phyloP scores from a whole-genome alignment of 768 basidiomycete genomes.

The Hortiboletus flavorubellus region DNA sequence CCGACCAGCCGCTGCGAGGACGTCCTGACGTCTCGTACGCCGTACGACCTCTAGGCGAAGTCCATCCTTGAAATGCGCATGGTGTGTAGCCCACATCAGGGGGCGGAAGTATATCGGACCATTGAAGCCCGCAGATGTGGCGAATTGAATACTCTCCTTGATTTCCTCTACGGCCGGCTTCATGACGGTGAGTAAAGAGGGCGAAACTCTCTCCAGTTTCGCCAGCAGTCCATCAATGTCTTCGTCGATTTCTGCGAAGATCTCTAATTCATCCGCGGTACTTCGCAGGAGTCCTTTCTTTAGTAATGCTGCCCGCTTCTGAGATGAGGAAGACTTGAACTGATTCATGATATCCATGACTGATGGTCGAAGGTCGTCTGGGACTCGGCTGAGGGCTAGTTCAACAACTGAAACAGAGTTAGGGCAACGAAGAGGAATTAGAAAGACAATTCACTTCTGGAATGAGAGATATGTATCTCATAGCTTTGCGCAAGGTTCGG shows the following conservation, averaged over 20 bases:
- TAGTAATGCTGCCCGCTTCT: conserved; percentile 65
- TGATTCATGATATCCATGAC: conserved; percentile 66
- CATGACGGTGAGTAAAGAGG: conserved; percentile 47
- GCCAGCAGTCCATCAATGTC: conserved; percentile 56
- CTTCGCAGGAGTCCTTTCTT: conserved; percentile 69
- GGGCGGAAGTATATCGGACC: conserved; percentile 67
- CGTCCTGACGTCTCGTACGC: conserved; percentile 60
- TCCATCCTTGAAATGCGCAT: conserved; percentile 66
- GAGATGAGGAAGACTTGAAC: conserved; percentile 58
- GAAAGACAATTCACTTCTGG: conserved; percentile 50
- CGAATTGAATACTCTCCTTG: conserved; percentile 57
- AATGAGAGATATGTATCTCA: conserved; percentile 78
- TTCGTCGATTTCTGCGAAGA: conserved; percentile 60
- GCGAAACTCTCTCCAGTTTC: conserved; percentile 59
- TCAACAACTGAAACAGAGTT: conserved; percentile 55
- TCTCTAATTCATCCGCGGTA: conserved; percentile 71
- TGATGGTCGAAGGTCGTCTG: conserved; percentile 49
- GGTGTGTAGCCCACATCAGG: conserved; percentile 67
- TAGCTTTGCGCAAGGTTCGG: conserved; percentile 65
- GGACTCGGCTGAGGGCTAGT: conserved; percentile 56
- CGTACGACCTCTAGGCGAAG: conserved; percentile 73
- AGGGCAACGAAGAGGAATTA: neutral
- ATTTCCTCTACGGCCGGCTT: conserved; percentile 57
- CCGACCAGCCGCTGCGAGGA: conserved; percentile 83
- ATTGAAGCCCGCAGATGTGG: conserved; percentile 57